Conservation (phyloP, 805 yeast species). For the Candida maltosa region DNA sequence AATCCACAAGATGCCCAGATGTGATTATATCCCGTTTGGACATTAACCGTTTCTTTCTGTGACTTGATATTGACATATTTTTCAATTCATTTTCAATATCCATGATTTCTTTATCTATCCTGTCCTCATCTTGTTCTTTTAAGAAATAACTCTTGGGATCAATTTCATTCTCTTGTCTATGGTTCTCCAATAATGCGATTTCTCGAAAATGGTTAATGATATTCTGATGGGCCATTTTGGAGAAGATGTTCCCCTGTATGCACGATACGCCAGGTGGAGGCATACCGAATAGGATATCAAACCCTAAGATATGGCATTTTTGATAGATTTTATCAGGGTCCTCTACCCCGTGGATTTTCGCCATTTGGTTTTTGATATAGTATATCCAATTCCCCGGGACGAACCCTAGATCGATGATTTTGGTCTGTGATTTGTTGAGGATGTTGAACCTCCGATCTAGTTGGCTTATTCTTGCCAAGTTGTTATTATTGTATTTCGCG, state of each 20-base stretch:
- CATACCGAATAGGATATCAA: constrained; percentile 64
- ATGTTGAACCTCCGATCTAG: constrained; percentile 25
- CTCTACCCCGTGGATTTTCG: constrained; percentile 23
- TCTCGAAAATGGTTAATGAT: constrained; percentile 27
- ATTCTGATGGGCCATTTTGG: constrained; percentile 35
- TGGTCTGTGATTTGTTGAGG: constrained; percentile 22
- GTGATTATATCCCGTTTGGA: neutral
- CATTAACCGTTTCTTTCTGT: neutral
- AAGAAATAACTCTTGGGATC: constrained; percentile 21
- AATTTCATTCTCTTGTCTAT: constrained; percentile 6
- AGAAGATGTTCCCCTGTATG: constrained; percentile 84
- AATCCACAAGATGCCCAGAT: constrained; percentile 31
- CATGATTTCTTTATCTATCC: constrained; percentile 18
- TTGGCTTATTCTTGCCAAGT: constrained; percentile 18
- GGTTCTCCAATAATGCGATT: constrained; percentile 14
- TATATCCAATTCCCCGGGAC: constrained; percentile 42
- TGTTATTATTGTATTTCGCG: neutral
- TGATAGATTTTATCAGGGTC: constrained; percentile 20
- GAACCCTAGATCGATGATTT: constrained; percentile 37
- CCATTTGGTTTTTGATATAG: constrained; percentile 24
- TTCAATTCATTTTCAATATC: neutral
- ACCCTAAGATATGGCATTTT: constrained; percentile 34
- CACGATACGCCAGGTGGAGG: constrained; percentile 82
- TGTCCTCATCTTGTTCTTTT: constrained; percentile 23
- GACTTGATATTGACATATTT: too few species aligned